Percentiles rank a stretch among this genome's conserved stretches.
Conservation (phyloP, 2,329 filamentous ascomycete species). For the Fusarium sp. region DNA sequence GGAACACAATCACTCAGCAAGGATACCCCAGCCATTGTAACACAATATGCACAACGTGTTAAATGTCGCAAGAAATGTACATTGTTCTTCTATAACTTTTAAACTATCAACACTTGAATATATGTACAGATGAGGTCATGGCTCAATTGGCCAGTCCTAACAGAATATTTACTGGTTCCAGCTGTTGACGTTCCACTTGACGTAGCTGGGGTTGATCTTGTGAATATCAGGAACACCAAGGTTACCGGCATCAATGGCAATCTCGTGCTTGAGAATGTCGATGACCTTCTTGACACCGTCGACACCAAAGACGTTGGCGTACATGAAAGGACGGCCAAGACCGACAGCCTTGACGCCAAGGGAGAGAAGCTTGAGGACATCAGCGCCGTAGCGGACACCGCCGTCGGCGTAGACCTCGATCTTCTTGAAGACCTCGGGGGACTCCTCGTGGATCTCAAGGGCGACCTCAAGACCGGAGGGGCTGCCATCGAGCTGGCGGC, state of each 20-base stretch:
- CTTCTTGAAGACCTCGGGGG: constrained; percentile 53
- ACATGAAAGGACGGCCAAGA: constrained; percentile 65
- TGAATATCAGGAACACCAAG: constrained; percentile 55
- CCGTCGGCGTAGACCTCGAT: constrained; percentile 56
- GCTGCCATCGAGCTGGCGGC: constrained; percentile 55
- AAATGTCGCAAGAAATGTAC: constrained; percentile 1
- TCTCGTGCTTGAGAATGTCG: constrained; percentile 62
- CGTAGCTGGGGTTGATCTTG: constrained; percentile 47
- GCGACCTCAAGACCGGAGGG: constrained; percentile 54
- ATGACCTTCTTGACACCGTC: constrained; percentile 60
- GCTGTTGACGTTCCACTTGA: constrained; percentile 43
- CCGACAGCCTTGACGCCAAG: constrained; percentile 59
- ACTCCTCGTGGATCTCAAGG: constrained; percentile 53
- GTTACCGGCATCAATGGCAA: constrained; percentile 58
- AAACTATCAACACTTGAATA: constrained; percentile 38
- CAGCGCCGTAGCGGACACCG: constrained; percentile 57
- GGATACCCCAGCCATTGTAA: not conserved
- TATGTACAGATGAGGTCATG: constrained; percentile 8
- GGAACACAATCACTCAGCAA: not conserved
- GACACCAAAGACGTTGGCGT: constrained; percentile 62
- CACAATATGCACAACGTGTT: not conserved
- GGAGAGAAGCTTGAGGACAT: constrained; percentile 57
- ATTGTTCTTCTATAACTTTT: constrained; percentile 15
- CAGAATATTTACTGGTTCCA: constrained; percentile 36
- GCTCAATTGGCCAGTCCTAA: not conserved